Conservation (phyloP, 441 rosid genomes). For the Lepidium campestre region DNA sequence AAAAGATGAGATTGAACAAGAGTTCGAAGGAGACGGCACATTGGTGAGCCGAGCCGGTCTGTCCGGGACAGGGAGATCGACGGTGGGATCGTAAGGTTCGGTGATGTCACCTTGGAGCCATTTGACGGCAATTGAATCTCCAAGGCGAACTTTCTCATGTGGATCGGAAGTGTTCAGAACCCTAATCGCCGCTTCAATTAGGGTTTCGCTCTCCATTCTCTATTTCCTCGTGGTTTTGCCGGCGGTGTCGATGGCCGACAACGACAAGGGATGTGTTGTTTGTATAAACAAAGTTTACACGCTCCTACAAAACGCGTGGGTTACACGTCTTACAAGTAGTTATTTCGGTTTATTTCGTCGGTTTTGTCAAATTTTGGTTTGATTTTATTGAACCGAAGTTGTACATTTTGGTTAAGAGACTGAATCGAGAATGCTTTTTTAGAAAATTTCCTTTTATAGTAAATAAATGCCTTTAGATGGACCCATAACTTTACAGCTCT, state of each 20-base stretch:
- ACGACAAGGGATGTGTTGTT: background rate
- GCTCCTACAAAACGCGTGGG: background rate
- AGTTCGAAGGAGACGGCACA: constrained; percentile 22
- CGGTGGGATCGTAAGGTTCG: constrained; percentile 42
- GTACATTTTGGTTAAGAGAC: background rate
- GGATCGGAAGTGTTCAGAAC: constrained; percentile 80
- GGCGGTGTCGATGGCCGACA: background rate
- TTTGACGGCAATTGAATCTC: constrained; percentile 56
- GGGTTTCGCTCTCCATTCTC: constrained; percentile 42
- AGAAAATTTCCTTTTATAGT: background rate
- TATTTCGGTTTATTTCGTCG: background rate
- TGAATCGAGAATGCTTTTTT: background rate
- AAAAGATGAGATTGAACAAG: background rate
- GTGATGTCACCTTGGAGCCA: constrained; percentile 74
- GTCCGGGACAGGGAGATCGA: constrained; percentile 56
- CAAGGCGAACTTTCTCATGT: constrained; percentile 63
- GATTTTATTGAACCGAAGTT: background rate
- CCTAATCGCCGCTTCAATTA: constrained; percentile 63
- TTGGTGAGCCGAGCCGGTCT: constrained; percentile 72
- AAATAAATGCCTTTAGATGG: background rate
- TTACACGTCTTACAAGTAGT: background rate
- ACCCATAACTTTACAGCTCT: background rate
- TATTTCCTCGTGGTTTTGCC: constrained; percentile 1
- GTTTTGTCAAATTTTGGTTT: background rate
- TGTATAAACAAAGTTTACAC: background rate